phyloP scores from a whole-genome alignment of 495 filamentous ascomycete species.

The Ascodesmis nigricans region DNA sequence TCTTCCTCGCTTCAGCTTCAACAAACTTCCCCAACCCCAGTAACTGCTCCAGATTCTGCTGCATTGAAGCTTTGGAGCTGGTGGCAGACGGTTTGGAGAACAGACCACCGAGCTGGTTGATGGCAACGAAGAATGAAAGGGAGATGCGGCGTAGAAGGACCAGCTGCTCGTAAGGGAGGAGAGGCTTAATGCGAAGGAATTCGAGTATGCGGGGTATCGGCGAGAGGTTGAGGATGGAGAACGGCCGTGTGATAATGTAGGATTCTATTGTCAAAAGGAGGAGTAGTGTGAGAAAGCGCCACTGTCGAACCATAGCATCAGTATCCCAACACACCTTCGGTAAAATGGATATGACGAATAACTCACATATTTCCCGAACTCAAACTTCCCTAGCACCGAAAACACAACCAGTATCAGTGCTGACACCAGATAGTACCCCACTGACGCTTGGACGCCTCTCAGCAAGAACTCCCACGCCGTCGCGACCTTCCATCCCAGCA shows the following conservation, averaged over 20 bases:
- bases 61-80: background rate
- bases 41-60: slow-evolving; percentile 15
- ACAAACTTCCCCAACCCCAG: slow-evolving; percentile 25
- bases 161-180: slow-evolving; percentile 72
- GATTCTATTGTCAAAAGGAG: slow-evolving; percentile 51
- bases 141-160: slow-evolving; percentile 51
- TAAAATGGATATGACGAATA: slow-evolving; percentile 1
- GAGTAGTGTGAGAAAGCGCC: slow-evolving; percentile 64
- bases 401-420: slow-evolving; percentile 42
- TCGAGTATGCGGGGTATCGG: slow-evolving; percentile 19
- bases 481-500: slow-evolving; percentile 43
- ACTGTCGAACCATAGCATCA: slow-evolving; percentile 25
- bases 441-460: slow-evolving; percentile 33
- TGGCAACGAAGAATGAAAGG: slow-evolving; percentile 70
- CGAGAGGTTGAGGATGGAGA: slow-evolving; percentile 32
- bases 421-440: slow-evolving; percentile 44
- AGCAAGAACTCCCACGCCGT: slow-evolving; percentile 55
- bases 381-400: slow-evolving; percentile 55
- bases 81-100: slow-evolving; percentile 22
- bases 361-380: slow-evolving; percentile 49
- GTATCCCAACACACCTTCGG: background rate
- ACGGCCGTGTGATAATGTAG: slow-evolving; percentile 45
- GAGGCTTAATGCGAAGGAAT: slow-evolving; percentile 30
- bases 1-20: slow-evolving; percentile 43
- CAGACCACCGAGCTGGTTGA: slow-evolving; percentile 59